phyloP scores from a whole-genome alignment of 139 green algal genomes.

The Tetradesmus obliquus region DNA sequence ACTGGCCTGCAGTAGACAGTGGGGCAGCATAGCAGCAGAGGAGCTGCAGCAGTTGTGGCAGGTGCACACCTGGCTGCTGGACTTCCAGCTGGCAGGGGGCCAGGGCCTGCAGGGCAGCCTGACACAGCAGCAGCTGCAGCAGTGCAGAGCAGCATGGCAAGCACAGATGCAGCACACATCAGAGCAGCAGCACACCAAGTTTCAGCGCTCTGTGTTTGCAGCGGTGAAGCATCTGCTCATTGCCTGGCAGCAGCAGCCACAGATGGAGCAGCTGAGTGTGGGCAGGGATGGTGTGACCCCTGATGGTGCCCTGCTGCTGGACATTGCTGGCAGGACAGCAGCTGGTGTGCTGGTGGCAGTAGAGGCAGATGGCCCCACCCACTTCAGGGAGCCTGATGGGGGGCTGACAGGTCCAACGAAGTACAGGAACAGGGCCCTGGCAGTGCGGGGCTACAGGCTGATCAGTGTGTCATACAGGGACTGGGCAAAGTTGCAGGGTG shows the following conservation, averaged over 20 bases:
- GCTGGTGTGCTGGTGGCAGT: not conserved
- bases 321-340: slow-evolving; percentile 7
- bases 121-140: not conserved
- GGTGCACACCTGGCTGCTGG: slow-evolving; percentile 36
- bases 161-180: not conserved
- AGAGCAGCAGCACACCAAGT: not conserved
- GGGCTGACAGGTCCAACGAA: not conserved
- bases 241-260: not conserved
- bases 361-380: slow-evolving; percentile 13
- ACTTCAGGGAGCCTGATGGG: slow-evolving; percentile 13
- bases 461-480: slow-evolving; percentile 25
- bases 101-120: not conserved
- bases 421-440: slow-evolving; percentile 26
- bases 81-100: not conserved
- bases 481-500: not conserved
- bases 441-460: slow-evolving; percentile 24
- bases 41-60: slow-evolving; percentile 20
- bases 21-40: not conserved
- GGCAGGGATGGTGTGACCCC: no score
- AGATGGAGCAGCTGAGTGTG: not conserved
- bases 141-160: not conserved
- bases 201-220: slow-evolving; percentile 1
- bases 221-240: not conserved
- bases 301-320: not conserved
- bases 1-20: not conserved